Evolutionary conservation across 805 yeast genomes (phyloP).

Genomic region (Pichia scutulata): DNA sequence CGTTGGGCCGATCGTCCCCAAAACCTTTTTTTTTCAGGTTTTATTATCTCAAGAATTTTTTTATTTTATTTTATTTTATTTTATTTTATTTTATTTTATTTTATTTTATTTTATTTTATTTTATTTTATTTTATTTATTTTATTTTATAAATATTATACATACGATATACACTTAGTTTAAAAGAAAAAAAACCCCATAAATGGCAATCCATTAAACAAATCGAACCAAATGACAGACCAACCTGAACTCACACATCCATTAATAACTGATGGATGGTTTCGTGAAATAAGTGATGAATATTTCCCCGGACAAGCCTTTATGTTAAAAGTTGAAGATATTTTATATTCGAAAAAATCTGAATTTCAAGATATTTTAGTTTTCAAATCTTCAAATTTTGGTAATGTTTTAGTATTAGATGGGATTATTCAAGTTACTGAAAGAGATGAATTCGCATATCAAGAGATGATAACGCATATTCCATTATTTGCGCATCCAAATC

Average conservation of each 20-base stretch:
- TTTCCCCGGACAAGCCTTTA: conserved; percentile 86
- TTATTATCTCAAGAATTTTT: too few species aligned
- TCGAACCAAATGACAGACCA: not conserved
- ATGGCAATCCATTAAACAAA: not conserved
- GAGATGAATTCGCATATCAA: conserved; percentile 91
- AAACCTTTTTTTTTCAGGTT: not conserved
- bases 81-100: too few species aligned
- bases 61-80: too few species aligned
- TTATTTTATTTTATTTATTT: too few species aligned
- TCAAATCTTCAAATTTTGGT: conserved; percentile 69
- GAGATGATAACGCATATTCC: conserved; percentile 87
- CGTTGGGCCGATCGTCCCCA: not conserved
- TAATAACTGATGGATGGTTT: conserved; percentile 70
- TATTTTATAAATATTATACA: too few species aligned
- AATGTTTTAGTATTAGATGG: conserved; percentile 88
- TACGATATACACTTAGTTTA: too few species aligned
- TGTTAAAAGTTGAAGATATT: conserved; percentile 53
- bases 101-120: too few species aligned
- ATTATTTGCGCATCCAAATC: conserved; percentile 65
- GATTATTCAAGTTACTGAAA: conserved; percentile 82
- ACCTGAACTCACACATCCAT: conserved; percentile 33
- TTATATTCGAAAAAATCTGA: conserved; percentile 60
- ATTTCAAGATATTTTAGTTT: conserved; percentile 78
- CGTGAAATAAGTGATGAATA: conserved; percentile 59
- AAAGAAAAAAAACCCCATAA: not conserved